phyloP scores from a whole-genome alignment of 352 stramenopile species.

The Phytophthora pistaciae region DNA sequence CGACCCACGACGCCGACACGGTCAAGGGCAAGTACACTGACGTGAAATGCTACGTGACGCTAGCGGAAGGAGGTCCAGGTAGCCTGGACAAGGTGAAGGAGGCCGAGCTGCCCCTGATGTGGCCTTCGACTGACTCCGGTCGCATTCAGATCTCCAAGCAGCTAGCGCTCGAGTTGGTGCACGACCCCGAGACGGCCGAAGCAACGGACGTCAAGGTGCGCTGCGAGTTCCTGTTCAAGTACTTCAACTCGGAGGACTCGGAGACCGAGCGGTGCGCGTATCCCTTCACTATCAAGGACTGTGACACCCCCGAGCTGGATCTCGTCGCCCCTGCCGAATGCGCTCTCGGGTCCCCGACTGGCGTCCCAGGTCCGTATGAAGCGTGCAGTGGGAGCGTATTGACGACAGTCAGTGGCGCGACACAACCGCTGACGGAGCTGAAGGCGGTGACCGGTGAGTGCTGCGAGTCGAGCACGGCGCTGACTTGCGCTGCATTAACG shows the following conservation, averaged over 20 bases:
- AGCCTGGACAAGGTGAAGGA: conserved; percentile 2
- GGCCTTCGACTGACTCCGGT: background rate
- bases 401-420: background rate
- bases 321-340: conserved; percentile 3
- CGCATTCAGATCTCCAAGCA: conserved; percentile 24
- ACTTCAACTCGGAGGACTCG: conserved; percentile 6
- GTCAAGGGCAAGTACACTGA: conserved; percentile 35
- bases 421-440: conserved; percentile 1
- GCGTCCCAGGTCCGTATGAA: conserved; percentile 15
- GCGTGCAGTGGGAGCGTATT: conserved; percentile 20
- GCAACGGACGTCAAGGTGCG: conserved; percentile 15
- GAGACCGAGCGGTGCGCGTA: conserved; percentile 15
- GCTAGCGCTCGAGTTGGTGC: conserved; percentile 16
- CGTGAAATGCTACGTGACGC: conserved; percentile 36
- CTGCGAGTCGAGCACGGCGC: conserved; percentile 13
- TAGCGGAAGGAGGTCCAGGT: conserved; percentile 8
- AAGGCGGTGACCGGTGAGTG: conserved; percentile 12
- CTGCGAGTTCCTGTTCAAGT: conserved; percentile 26
- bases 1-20: conserved; percentile 6
- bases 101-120: background rate
- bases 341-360: conserved; percentile 3
- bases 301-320: conserved; percentile 11
- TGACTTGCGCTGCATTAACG: conserved; percentile 5
- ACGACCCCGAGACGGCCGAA: conserved; percentile 12
- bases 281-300: conserved; percentile 23